Evolutionary conservation across 257 asterid species (phyloP).

Genomic region (Cinchona pubescens): DNA sequence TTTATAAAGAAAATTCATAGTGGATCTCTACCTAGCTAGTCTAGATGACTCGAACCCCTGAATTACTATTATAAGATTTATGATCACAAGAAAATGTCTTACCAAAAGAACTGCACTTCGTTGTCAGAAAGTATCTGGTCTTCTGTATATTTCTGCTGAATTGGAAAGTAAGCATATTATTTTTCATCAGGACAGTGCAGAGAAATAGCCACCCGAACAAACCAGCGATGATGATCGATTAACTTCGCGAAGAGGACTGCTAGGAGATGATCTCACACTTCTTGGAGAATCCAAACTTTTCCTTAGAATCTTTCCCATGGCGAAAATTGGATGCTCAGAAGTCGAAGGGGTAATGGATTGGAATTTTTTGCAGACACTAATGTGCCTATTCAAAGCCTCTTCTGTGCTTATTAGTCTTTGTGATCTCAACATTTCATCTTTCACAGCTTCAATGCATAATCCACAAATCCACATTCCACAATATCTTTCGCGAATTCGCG

Average conservation of each 20-base stretch:
- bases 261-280: neutral
- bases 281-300: slow-evolving; percentile 29
- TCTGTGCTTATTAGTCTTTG: slow-evolving; percentile 11
- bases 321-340: slow-evolving; percentile 23
- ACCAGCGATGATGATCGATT: slow-evolving; percentile 15
- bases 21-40: no score
- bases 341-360: slow-evolving; percentile 12
- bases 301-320: slow-evolving; percentile 24
- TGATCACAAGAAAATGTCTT: no score
- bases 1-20: no score
- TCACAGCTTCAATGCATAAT: slow-evolving; percentile 26
- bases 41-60: no score
- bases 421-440: slow-evolving; percentile 25
- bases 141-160: neutral
- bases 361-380: slow-evolving; percentile 25
- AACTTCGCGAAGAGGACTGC: slow-evolving; percentile 19
- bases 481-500: slow-evolving; percentile 22
- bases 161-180: neutral
- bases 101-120: no score
- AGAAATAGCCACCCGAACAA: neutral
- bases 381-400: slow-evolving; percentile 26
- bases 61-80: no score
- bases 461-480: slow-evolving; percentile 32
- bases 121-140: neutral
- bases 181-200: neutral